These are phyloP conservation scores for Solanum gandarillasii DNA, from an alignment of 257 asterid genomes.

Conservation along the genomic window DNA sequence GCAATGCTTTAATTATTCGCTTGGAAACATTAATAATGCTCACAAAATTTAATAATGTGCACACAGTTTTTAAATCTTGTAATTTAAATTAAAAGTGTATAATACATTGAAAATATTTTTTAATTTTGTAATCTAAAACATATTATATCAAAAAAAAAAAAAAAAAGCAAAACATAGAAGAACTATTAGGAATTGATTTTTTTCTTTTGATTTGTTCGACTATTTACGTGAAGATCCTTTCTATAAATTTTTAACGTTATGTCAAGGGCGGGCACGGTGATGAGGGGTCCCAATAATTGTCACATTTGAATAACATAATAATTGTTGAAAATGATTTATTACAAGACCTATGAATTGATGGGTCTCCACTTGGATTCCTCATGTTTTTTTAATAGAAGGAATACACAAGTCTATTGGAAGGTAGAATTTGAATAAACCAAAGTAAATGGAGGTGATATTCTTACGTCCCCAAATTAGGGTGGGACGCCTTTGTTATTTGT, in stretches of 20 bases:
- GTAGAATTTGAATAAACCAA: background rate
- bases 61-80: background rate
- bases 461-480: background rate
- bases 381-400: background rate
- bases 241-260: background rate
- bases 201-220: background rate
- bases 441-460: background rate
- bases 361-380: background rate
- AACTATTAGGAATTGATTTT: background rate
- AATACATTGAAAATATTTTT: background rate
- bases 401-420: background rate
- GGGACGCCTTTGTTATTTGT: background rate
- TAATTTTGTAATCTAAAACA: background rate
- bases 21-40: background rate
- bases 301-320: background rate
- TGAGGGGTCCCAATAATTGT: constrained; percentile 6
- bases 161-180: background rate
- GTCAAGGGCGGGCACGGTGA: background rate
- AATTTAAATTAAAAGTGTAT: background rate
- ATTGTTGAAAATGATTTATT: constrained; percentile 6
- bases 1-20: background rate
- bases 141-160: background rate
- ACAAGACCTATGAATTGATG: background rate
- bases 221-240: background rate
- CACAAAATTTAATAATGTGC: background rate